Evolutionary conservation across 805 yeast species (phyloP).

Genomic region (Maudiozyma saulgeensis): DNA sequence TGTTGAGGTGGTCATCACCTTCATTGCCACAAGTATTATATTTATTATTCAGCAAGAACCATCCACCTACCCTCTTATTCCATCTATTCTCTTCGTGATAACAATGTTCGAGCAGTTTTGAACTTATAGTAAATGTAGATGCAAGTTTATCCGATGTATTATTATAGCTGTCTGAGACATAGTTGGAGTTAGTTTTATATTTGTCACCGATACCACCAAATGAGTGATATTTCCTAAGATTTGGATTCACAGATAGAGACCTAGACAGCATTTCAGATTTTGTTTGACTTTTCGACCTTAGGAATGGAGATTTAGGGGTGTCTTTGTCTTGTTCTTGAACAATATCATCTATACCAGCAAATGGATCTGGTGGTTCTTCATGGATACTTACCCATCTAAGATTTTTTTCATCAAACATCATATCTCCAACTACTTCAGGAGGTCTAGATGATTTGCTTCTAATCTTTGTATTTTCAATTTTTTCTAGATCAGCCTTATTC

Average conservation of each 20-base stretch:
- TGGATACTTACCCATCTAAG: conserved; percentile 26
- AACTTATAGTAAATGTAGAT: conserved; percentile 12
- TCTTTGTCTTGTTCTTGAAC: conserved; percentile 1
- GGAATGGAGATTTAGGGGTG: conserved; percentile 12
- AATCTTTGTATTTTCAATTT: conserved; percentile 5
- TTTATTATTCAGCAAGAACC: conserved; percentile 19
- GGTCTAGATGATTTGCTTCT: conserved; percentile 6
- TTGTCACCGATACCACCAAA: conserved; percentile 4
- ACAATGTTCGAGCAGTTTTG: conserved; percentile 20
- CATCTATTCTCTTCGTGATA: conserved; percentile 30
- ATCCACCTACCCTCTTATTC: conserved; percentile 24
- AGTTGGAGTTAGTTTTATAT: neutral
- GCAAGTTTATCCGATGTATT: neutral
- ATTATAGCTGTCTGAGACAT: neutral
- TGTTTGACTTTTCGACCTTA: conserved; percentile 19
- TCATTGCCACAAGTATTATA: conserved; percentile 5
- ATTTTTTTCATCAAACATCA: conserved; percentile 28
- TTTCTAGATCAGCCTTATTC: neutral
- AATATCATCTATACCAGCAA: conserved; percentile 21
- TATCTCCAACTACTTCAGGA: conserved; percentile 24
- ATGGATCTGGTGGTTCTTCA: conserved; percentile 24
- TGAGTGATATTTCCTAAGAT: conserved; percentile 13
- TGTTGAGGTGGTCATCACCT: conserved; percentile 2
- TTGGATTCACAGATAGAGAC: neutral
- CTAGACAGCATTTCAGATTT: neutral